Percentiles rank a stretch among this genome's conserved stretches.
Evolutionary conservation across 2,329 filamentous ascomycete species (phyloP).

Genomic region (Fusarium pseudograminearum): DNA sequence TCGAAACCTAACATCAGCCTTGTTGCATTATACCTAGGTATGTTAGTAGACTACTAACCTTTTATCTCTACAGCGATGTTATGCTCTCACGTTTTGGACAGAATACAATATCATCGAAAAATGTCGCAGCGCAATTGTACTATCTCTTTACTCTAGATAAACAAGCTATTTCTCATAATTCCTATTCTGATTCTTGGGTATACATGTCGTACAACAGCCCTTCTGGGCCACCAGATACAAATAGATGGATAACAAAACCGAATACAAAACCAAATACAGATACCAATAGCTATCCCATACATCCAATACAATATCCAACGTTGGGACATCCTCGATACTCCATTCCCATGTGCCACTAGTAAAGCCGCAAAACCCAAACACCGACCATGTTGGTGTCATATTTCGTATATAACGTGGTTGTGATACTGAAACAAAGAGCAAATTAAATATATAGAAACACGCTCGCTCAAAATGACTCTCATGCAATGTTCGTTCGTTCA

Average conservation of each 20-base stretch:
- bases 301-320: slow-evolving; percentile 18
- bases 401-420: slow-evolving; percentile 26
- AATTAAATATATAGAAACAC: slow-evolving; percentile 41
- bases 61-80: neutral
- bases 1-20: neutral
- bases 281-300: neutral
- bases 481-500: slow-evolving; percentile 43
- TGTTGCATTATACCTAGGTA: neutral
- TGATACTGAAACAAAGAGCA: slow-evolving; percentile 14
- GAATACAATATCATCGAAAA: neutral
- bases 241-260: slow-evolving; percentile 5
- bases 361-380: slow-evolving; percentile 26
- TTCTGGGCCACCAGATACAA: slow-evolving; percentile 8
- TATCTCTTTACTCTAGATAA: neutral
- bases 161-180: slow-evolving; percentile 10
- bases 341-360: slow-evolving; percentile 28
- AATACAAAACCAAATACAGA: slow-evolving; percentile 7
- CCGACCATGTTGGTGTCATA: slow-evolving; percentile 20
- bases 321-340: slow-evolving; percentile 31
- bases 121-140: neutral
- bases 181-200: slow-evolving; percentile 24
- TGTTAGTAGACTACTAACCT: too few species aligned
- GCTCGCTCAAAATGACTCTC: slow-evolving; percentile 46
- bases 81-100: neutral
- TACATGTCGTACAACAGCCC: slow-evolving; percentile 32